phyloP scores from a whole-genome alignment of 352 stramenopile genomes.

The Phytophthora agathidicida region DNA sequence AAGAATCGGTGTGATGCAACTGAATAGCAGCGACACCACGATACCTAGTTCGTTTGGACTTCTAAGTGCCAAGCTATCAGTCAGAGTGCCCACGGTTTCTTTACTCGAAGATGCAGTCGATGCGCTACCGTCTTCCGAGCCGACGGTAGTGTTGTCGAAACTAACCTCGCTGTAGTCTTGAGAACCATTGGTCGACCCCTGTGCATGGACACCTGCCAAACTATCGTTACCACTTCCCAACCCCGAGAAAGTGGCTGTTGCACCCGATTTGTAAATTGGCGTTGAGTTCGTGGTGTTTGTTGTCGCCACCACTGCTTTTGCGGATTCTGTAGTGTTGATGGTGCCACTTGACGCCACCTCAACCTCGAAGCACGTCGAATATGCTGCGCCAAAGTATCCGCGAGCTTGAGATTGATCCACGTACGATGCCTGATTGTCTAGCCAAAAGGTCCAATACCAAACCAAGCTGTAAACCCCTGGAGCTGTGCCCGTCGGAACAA shows the following conservation, averaged over 20 bases:
- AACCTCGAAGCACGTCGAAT: conserved; percentile 74
- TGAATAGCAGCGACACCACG: background rate
- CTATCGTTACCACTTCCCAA: conserved; percentile 5
- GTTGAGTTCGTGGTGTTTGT: background rate
- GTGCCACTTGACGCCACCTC: conserved; percentile 40
- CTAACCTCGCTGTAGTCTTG: conserved; percentile 1
- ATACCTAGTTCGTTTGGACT: background rate
- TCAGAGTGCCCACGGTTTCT: conserved; percentile 14
- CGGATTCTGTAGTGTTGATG: background rate
- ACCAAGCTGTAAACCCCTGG: conserved; percentile 69
- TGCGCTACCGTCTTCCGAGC: background rate
- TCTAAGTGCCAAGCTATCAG: background rate
- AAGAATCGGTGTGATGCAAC: background rate
- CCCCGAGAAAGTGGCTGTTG: conserved; percentile 9
- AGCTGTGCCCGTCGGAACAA: conserved; percentile 44
- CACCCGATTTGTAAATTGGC: conserved; percentile 6
- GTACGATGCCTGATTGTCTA: conserved; percentile 51
- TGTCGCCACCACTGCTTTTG: background rate
- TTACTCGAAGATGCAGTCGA: background rate
- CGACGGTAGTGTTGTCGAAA: conserved; percentile 2
- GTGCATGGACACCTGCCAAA: conserved; percentile 17
- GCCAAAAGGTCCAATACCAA: conserved; percentile 79
- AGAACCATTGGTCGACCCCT: conserved; percentile 5
- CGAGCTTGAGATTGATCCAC: conserved; percentile 52
- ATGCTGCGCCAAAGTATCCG: conserved; percentile 71